Conservation (phyloP, 345 rosid genomes). For the Reutealis trisperma region DNA sequence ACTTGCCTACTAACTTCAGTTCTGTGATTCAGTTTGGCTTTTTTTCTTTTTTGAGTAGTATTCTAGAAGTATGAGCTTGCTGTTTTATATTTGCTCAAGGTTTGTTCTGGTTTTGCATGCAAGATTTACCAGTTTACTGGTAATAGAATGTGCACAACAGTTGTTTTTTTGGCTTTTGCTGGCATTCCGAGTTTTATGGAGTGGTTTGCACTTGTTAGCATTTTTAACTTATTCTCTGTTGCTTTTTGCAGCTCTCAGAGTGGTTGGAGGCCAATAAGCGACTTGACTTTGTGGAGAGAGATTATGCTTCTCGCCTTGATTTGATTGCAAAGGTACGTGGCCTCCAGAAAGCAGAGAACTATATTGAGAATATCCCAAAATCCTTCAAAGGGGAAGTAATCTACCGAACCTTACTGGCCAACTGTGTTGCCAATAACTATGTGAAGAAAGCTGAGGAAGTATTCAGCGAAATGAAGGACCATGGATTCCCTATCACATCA, state of each 20-base stretch:
- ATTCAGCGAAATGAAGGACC: slow-evolving; percentile 86
- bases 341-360: slow-evolving; percentile 64
- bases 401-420: slow-evolving; percentile 76
- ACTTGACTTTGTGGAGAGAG: slow-evolving; percentile 64
- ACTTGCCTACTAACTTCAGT: not conserved
- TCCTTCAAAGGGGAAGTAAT: slow-evolving; percentile 69
- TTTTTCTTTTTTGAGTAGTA: not conserved
- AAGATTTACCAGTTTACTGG: not conserved
- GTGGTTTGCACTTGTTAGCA: not conserved
- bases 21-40: not conserved
- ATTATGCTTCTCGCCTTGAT: slow-evolving; percentile 84
- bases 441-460: slow-evolving; percentile 66
- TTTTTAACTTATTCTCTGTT: not conserved
- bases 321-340: slow-evolving; percentile 71
- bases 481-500: slow-evolving; percentile 56
- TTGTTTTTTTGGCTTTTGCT: not conserved
- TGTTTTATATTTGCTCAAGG: not conserved
- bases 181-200: not conserved
- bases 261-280: slow-evolving; percentile 75
- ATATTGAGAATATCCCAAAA: slow-evolving; percentile 61
- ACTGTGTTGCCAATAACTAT: slow-evolving; percentile 50
- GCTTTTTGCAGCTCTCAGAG: slow-evolving; percentile 66
- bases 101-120: not conserved
- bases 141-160: not conserved
- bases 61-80: not conserved